These are phyloP conservation scores for Chrysopogon serrulatus DNA, from an alignment of 176 grass and related monocot genomes.

Conservation along the genomic window DNA sequence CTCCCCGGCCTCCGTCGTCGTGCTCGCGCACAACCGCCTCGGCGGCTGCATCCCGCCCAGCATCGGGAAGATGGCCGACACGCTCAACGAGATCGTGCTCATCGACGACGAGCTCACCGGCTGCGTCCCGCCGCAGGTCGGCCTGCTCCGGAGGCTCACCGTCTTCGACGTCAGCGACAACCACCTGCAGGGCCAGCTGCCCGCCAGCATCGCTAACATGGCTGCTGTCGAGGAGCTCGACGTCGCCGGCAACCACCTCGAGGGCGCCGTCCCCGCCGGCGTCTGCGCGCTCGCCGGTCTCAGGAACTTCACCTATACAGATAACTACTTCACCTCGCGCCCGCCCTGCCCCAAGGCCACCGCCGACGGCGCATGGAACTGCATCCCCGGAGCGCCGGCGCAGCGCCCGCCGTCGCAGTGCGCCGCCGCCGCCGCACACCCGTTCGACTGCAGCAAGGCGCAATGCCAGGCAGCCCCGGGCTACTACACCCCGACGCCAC, in stretches of 20 bases:
- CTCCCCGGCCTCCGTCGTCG: conserved; percentile 74
- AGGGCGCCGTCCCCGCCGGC: conserved; percentile 45
- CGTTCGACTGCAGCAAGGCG: conserved; percentile 78
- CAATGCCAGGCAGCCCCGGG: conserved; percentile 39
- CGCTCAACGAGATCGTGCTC: conserved; percentile 82
- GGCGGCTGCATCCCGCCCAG: conserved; percentile 66
- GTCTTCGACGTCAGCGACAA: conserved; percentile 91
- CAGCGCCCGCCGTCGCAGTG: conserved; percentile 55
- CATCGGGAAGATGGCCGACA: conserved; percentile 56
- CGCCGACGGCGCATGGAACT: conserved; percentile 59
- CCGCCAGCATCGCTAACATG: conserved; percentile 20
- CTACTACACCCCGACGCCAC: conserved; percentile 19
- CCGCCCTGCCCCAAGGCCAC: conserved; percentile 29
- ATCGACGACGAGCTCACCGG: conserved; percentile 50
- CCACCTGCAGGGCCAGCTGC: conserved; percentile 45
- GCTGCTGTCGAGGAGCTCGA: conserved; percentile 55
- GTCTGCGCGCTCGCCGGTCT: conserved; percentile 42
- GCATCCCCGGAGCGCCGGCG: conserved; percentile 44
- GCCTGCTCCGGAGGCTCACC: conserved; percentile 38
- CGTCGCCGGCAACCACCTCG: conserved; percentile 49
- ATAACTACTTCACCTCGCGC: conserved; percentile 67
- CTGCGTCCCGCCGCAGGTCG: conserved; percentile 64
- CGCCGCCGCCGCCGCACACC: conserved; percentile 32
- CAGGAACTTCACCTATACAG: conserved; percentile 63
- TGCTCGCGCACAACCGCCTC: conserved; percentile 74